Evolutionary conservation across 768 basidiomycete genomes (phyloP), one percentile per base, ranked within the genome.

Genomic region (Tremella fuciformis): DNA sequence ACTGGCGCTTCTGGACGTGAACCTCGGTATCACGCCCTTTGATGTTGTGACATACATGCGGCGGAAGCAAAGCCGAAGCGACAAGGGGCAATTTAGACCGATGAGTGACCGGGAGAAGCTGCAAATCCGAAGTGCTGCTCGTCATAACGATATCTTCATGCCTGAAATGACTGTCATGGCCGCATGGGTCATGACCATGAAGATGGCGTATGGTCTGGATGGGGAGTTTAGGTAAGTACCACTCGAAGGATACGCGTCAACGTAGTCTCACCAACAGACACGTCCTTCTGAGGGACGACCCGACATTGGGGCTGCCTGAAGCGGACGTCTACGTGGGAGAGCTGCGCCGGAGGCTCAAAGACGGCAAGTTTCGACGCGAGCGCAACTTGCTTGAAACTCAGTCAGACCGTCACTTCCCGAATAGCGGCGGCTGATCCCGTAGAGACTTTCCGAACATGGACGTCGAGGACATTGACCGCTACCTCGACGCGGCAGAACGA

Each of bases 121-220:
- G 1, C 7, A 50, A 15, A 54, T 77, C 79, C 34, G 79, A 82
- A 18, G 78, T 87, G 58, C 83, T 82, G 49, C 74, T 86, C 56
- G 83, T 85, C 24, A 79, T 88, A 49, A 83, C 81, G 24, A 78
- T 88, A 39, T 85, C 86, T 69, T 78, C 81, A 49, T 80, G 78
- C 24, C 80, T 86, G 34, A 82, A 81, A 4, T 82, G 81, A 19
- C 78, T 66, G 77, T 89, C 21, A 71, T 83, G 44, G 84, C 83
- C 1, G 80, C 79, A 13, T 82, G 83, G 49, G 80, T 91, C 13
- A 81, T 90, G 11, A 84, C 85, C 37, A 79, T 92, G 66, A 93
- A 92, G 78, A 81, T 94, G 81, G 82, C 86, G 22, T 92, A 92
- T 67, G 92, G 91, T 0, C 70, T 92, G 25, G 90, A 92, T 71